These are phyloP conservation scores for Pleurotus citrinopileatus DNA, from an alignment of 768 basidiomycete genomes.

Conservation along the genomic window DNA sequence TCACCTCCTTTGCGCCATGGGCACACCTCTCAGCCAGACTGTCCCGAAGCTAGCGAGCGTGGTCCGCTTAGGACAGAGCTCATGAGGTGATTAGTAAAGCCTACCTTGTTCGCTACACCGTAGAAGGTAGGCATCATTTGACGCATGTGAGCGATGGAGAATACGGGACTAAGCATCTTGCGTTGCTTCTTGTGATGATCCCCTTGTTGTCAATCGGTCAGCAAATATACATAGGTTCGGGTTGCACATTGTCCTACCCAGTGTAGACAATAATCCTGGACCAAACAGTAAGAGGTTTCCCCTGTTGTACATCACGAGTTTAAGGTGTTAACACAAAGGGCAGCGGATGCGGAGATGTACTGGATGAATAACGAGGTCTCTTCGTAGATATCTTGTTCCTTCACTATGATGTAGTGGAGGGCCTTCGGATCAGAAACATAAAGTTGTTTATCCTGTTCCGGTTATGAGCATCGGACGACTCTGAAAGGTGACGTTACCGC, in stretches of 20 bases:
- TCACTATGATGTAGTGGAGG: slow-evolving; percentile 31
- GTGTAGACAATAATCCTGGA: background rate
- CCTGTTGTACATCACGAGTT: background rate
- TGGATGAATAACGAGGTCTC: slow-evolving; percentile 40
- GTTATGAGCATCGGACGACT: no score
- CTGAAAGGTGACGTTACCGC: no score
- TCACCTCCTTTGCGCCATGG: slow-evolving; percentile 13
- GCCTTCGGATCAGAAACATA: slow-evolving; percentile 33
- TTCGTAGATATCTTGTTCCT: slow-evolving; percentile 44
- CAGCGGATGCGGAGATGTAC: slow-evolving; percentile 14
- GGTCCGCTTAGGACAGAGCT: no score
- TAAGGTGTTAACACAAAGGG: background rate
- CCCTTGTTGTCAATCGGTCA: background rate
- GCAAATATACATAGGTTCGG: no score
- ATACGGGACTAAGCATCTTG: slow-evolving; percentile 30
- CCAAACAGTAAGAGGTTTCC: background rate
- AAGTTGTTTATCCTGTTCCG: slow-evolving; percentile 26
- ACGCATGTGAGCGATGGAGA: slow-evolving; percentile 26
- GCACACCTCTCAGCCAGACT: slow-evolving; percentile 7
- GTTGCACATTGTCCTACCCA: no score
- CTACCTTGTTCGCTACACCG: background rate
- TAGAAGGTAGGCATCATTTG: slow-evolving; percentile 24
- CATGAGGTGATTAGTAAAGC: no score
- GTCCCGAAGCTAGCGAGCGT: slow-evolving; percentile 13
- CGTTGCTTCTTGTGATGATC: slow-evolving; percentile 18